A percentile compares a stretch with the other conserved stretches of the same genome.
phyloP scores from a whole-genome alignment of 2,329 filamentous ascomycete species.

The Colletotrichum sp. region DNA sequence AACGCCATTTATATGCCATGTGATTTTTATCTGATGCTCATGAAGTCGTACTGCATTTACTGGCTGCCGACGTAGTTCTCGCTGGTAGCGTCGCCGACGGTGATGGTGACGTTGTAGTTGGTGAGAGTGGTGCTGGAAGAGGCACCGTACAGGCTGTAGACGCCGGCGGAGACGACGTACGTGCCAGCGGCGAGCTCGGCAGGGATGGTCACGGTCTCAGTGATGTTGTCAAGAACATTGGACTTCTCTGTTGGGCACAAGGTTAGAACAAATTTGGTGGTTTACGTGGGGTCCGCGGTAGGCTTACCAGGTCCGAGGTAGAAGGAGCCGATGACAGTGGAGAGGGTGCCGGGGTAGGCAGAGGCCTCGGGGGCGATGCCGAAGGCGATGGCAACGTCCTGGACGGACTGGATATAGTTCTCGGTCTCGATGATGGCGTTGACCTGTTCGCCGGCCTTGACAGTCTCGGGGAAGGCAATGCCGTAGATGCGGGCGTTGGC shows the following conservation, averaged over 20 bases:
- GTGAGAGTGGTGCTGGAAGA: constrained; percentile 18
- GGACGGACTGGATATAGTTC: constrained; percentile 49
- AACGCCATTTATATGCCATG: not conserved
- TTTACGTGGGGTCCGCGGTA: not conserved
- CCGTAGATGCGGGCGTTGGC: constrained; percentile 46
- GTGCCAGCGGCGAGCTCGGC: constrained; percentile 21
- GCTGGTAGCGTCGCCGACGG: constrained; percentile 29
- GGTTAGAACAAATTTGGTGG: too few relatives aligned
- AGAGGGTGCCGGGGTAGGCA: constrained; percentile 30
- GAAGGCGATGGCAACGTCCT: constrained; percentile 49
- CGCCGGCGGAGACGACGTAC: constrained; percentile 28
- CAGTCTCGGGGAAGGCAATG: constrained; percentile 44
- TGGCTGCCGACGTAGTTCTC: constrained; percentile 39
- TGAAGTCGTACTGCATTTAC: not conserved
- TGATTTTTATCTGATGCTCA: not conserved
- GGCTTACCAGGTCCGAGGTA: constrained; percentile 41
- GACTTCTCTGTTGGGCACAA: constrained; percentile 24
- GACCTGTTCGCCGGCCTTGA: constrained; percentile 38
- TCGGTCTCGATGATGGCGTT: constrained; percentile 41
- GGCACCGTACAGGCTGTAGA: constrained; percentile 33
- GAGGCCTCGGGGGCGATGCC: constrained; percentile 33
- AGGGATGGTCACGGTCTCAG: constrained; percentile 30
- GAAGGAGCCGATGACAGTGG: constrained; percentile 27
- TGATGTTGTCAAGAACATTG: constrained; percentile 29
- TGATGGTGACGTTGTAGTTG: constrained; percentile 31